These are phyloP conservation scores for Metschnikowia henanensis DNA, from an alignment of 805 yeast species.

Conservation along the genomic window DNA sequence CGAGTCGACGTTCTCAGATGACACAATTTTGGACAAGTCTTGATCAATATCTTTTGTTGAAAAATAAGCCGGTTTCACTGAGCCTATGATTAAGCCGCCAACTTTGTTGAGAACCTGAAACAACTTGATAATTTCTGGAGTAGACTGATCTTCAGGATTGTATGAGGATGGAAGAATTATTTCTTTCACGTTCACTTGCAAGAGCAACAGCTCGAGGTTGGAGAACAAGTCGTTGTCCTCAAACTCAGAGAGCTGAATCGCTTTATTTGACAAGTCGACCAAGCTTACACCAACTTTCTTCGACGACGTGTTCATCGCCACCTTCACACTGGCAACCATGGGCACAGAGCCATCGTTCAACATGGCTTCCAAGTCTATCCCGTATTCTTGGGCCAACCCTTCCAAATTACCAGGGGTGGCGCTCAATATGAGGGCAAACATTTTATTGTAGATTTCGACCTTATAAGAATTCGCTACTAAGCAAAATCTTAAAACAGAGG, in stretches of 20 bases:
- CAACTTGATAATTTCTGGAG: conserved; percentile 60
- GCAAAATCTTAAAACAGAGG: conserved; percentile 62
- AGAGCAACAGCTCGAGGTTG: conserved; percentile 79
- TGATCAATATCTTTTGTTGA: conserved; percentile 68
- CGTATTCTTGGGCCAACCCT: conserved; percentile 38
- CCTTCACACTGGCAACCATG: conserved; percentile 40
- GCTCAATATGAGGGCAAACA: conserved; percentile 54
- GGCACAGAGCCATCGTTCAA: conserved; percentile 46
- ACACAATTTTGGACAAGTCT: conserved; percentile 72
- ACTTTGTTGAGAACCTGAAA: conserved; percentile 67
- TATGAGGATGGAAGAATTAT: conserved; percentile 57
- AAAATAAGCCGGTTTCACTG: conserved; percentile 57
- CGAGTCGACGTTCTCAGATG: conserved; percentile 24
- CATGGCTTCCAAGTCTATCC: conserved; percentile 58
- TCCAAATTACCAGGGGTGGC: conserved; percentile 94
- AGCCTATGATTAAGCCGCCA: conserved; percentile 72
- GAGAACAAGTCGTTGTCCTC: conserved; percentile 86
- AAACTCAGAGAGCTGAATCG: conserved; percentile 74
- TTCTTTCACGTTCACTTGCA: conserved; percentile 90
- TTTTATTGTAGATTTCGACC: conserved; percentile 74
- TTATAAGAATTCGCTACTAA: conserved; percentile 72
- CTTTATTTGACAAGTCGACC: conserved; percentile 66
- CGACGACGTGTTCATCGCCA: conserved; percentile 33
- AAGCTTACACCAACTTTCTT: conserved; percentile 75
- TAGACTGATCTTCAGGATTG: conserved; percentile 37